phyloP scores from a whole-genome alignment of 352 stramenopile species.

The Globisporangium echinulatum region DNA sequence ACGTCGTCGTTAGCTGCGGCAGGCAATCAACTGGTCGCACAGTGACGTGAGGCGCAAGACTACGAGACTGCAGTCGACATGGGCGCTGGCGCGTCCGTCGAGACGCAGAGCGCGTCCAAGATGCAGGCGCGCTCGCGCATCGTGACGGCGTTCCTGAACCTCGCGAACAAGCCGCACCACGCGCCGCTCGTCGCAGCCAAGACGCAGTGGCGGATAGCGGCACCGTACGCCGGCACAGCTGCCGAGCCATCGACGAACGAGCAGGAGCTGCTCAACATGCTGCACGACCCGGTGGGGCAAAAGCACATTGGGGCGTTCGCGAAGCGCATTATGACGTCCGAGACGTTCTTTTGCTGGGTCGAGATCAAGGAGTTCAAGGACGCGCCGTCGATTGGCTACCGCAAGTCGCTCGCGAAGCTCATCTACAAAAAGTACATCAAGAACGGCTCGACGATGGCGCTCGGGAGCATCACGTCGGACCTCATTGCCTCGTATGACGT shows the following conservation, averaged over 20 bases:
- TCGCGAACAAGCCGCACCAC: slow-evolving; percentile 59
- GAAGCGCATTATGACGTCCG: slow-evolving; percentile 79
- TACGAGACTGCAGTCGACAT: slow-evolving; percentile 15
- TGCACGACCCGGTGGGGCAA: slow-evolving; percentile 73
- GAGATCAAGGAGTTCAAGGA: slow-evolving; percentile 81
- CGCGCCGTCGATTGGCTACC: slow-evolving; percentile 54
- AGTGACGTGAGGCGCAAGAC: background rate
- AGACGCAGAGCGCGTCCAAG: slow-evolving; percentile 14
- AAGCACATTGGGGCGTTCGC: slow-evolving; percentile 77
- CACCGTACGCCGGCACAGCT: slow-evolving; percentile 35
- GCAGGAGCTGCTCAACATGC: slow-evolving; percentile 58
- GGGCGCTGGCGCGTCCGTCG: slow-evolving; percentile 35
- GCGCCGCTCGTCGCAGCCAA: slow-evolving; percentile 68
- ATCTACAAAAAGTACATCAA: slow-evolving; percentile 87
- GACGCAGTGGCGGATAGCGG: slow-evolving; percentile 71
- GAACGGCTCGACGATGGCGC: slow-evolving; percentile 60
- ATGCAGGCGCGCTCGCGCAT: slow-evolving; percentile 47
- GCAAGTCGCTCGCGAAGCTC: slow-evolving; percentile 70
- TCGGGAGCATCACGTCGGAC: slow-evolving; percentile 70
- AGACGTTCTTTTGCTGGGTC: slow-evolving; percentile 85
- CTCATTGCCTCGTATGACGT: slow-evolving; percentile 66
- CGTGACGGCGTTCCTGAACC: slow-evolving; percentile 36
- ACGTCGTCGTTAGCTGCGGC: too few species aligned
- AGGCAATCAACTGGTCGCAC: background rate
- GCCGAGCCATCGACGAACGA: slow-evolving; percentile 51